These are phyloP conservation scores for Hirschfeldia incana DNA, from an alignment of 345 rosid species.

Conservation along the genomic window DNA sequence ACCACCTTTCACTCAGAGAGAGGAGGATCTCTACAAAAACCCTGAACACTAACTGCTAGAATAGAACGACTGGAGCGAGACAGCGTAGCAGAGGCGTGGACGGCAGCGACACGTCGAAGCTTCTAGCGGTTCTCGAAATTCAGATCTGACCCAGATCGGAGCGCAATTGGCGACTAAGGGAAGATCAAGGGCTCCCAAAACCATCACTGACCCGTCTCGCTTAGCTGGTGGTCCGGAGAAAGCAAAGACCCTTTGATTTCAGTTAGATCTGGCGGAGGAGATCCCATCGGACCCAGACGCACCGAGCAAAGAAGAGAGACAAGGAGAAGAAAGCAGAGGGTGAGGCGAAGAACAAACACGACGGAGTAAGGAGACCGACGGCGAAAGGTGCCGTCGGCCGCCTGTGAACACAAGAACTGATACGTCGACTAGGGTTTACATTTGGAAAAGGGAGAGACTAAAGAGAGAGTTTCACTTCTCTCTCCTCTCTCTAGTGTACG, in stretches of 20 bases:
- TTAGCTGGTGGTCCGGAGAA: neutral
- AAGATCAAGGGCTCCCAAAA: neutral
- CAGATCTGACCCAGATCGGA: neutral
- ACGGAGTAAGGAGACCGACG: neutral
- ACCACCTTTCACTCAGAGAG: too few relatives aligned
- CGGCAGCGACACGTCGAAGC: neutral
- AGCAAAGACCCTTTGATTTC: neutral
- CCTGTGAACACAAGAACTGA: too few relatives aligned
- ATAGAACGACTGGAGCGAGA: too few relatives aligned
- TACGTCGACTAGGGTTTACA: too few relatives aligned
- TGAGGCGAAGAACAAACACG: too few relatives aligned
- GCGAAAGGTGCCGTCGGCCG: too few relatives aligned
- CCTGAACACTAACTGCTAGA: too few relatives aligned
- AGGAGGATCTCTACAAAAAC: too few relatives aligned
- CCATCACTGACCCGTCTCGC: neutral
- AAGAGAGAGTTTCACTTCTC: too few relatives aligned
- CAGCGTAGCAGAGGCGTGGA: too few relatives aligned
- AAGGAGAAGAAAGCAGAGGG: neutral
- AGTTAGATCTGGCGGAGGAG: neutral
- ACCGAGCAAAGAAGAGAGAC: neutral
- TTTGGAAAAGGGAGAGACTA: too few relatives aligned
- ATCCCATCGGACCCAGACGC: neutral
- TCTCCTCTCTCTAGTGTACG: too few relatives aligned
- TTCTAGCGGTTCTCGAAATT: neutral
- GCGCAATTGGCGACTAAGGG: neutral